Base-by-base conservation (phyloP, 75 land plant species). In the Ceratopteris richardii region DNA sequence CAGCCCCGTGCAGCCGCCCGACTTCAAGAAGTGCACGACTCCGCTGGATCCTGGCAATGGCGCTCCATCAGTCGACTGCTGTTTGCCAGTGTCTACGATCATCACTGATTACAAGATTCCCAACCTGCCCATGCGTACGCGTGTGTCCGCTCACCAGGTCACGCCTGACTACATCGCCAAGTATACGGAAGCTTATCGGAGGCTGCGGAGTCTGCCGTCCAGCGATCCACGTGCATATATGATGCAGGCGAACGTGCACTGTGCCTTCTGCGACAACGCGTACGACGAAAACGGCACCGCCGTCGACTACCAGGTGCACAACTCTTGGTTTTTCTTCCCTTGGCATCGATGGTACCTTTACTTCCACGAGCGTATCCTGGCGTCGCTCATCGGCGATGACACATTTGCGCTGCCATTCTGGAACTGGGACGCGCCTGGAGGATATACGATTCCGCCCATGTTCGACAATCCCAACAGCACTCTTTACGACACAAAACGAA, bases 281-380 rank as follows among this genome's bases (percentile, higher is more conserved):
- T 73, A 76, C 54, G 29, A 65, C 20, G 79, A 75, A 46, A 63
- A 56, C 18, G 79, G 80, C 36, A 76, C 76, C 0, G 29, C 56
- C 1, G 22, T 79, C 12, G 80, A 79, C 1, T 33, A 78, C 22
- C 85, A 82, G 56, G 63, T 82, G 30, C 90, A 86, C 9, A 33
- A 33, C 9, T 33, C 37, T 9, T 33, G 37, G 37, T 9, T 33
- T 3, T 33, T 33, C 9, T 69, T 86, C 36, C 80, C 90, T 0
- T 86, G 73, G 62, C 90, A 86, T 59, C 70, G 90, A 7, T 80
- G 40, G 62, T 80, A 71, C 30, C 74, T 86, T 29, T 80, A 86
- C 67, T 86, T 86, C 65, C 68, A 66, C 62, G 90, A 86, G 63
- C 59, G 79, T 12, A 84, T 84, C 24, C 57, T 81, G 1, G 88